Percentiles rank a stretch among this genome's conserved stretches.
These are phyloP conservation scores for Entophlyctis luteolus DNA, from an alignment of 192 early-diverging fungal genomes.

Conservation along the genomic window DNA sequence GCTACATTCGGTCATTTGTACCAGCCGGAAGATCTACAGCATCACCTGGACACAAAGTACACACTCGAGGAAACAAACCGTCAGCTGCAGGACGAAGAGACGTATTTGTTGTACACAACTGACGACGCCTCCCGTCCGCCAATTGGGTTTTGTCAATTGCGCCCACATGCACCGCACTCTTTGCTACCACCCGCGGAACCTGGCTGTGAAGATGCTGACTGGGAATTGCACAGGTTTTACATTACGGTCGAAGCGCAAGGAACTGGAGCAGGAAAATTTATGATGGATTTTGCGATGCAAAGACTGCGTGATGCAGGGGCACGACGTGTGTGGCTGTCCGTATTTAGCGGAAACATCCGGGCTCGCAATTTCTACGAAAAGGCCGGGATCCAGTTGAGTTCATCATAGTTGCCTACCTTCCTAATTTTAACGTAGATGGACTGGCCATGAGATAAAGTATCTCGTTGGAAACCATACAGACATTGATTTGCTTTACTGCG, in stretches of 20 bases:
- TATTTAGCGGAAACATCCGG: slow-evolving; percentile 2
- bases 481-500: slow-evolving; percentile 12
- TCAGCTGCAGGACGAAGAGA: background rate
- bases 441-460: background rate
- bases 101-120: background rate
- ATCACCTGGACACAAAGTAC: background rate
- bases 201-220: background rate
- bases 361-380: slow-evolving; percentile 19
- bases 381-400: slow-evolving; percentile 11
- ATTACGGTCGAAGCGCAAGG: slow-evolving; percentile 5
- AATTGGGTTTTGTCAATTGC: slow-evolving; percentile 11
- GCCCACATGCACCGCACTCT: background rate
- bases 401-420: too few relatives aligned
- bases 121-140: background rate
- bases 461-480: slow-evolving; percentile 6
- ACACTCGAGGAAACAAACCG: background rate
- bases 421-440: too few relatives aligned
- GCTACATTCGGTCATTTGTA: slow-evolving; percentile 3
- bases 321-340: background rate
- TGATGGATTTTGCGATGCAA: slow-evolving; percentile 1
- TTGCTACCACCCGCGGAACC: background rate
- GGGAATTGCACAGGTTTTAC: slow-evolving; percentile 18
- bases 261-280: background rate
- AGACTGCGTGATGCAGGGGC: slow-evolving; percentile 14
- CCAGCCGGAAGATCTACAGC: background rate